Evolutionary conservation across 2,329 filamentous ascomycete genomes (phyloP).

Genomic region (Arthroderma sp.): DNA sequence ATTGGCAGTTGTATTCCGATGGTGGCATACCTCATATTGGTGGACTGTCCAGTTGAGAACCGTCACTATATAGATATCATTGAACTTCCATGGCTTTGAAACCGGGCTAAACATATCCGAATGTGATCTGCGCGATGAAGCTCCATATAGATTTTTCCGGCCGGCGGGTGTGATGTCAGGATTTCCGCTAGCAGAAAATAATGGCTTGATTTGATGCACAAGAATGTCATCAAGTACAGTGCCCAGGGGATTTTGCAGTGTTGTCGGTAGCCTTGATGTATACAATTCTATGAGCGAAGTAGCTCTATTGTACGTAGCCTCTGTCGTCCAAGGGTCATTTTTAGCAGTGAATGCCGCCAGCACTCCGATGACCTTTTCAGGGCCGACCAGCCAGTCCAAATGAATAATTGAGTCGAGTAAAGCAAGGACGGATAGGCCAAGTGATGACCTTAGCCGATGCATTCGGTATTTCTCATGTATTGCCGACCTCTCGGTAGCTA

Average conservation of each 20-base stretch:
- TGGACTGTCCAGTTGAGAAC: constrained; percentile 24
- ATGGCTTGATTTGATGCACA: constrained; percentile 24
- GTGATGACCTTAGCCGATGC: constrained; percentile 15
- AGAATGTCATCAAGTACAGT: constrained; percentile 16
- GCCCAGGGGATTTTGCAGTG: constrained; percentile 10
- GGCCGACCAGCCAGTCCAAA: constrained; percentile 12
- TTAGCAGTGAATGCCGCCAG: constrained; percentile 22
- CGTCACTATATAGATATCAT: constrained; percentile 22
- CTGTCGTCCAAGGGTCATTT: constrained; percentile 25
- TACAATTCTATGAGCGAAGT: constrained; percentile 11
- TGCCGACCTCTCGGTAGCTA: constrained; percentile 11
- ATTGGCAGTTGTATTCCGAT: neutral
- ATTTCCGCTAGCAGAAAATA: constrained; percentile 30
- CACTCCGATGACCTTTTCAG: constrained; percentile 17
- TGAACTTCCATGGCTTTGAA: constrained; percentile 27
- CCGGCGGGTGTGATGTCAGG: constrained; percentile 30
- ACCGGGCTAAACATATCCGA: constrained; percentile 22
- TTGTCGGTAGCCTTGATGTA: constrained; percentile 1
- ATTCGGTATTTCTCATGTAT: constrained; percentile 12
- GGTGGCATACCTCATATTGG: constrained; percentile 22
- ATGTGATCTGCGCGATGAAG: constrained; percentile 25
- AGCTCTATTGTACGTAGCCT: constrained; percentile 12
- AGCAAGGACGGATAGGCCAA: constrained; percentile 20
- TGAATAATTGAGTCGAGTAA: constrained; percentile 11
- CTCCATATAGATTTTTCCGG: constrained; percentile 31